Conservation (phyloP, 2,329 filamentous ascomycete species). For the Graphilbum fragrans region DNA sequence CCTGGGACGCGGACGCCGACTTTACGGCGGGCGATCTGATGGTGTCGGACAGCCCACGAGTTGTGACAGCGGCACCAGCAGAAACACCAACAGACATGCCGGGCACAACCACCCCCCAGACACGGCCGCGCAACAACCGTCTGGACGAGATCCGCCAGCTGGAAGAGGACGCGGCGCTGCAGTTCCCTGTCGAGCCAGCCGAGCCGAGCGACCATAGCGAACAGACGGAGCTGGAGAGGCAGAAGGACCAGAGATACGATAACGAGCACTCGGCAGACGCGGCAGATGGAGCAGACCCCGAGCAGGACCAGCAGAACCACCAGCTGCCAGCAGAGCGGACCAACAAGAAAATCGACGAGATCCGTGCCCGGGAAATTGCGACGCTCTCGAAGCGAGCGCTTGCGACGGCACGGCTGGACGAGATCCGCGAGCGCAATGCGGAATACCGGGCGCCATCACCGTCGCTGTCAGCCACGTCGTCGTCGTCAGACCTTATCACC, state of each 20-base stretch:
- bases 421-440: slow-evolving; percentile 39
- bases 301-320: neutral
- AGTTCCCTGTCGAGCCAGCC: slow-evolving; percentile 10
- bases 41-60: slow-evolving; percentile 42
- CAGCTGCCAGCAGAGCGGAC: slow-evolving; percentile 10
- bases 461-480: neutral
- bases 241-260: neutral
- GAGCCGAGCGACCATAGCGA: slow-evolving; percentile 8
- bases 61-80: slow-evolving; percentile 18
- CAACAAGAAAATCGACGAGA: slow-evolving; percentile 37
- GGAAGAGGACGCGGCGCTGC: slow-evolving; percentile 12
- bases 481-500: neutral
- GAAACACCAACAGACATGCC: neutral
- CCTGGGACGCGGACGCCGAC: slow-evolving; percentile 44
- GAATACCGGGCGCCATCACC: slow-evolving; percentile 17
- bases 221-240: slow-evolving; percentile 6
- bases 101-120: neutral
- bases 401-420: slow-evolving; percentile 36
- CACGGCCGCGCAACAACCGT: slow-evolving; percentile 23
- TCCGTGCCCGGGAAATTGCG: slow-evolving; percentile 29
- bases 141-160: slow-evolving; percentile 28
- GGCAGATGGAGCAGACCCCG: neutral
- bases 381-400: slow-evolving; percentile 31
- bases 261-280: neutral
- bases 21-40: slow-evolving; percentile 45